phyloP scores from a whole-genome alignment of 768 basidiomycete species.

The Boletellus ananiceps region DNA sequence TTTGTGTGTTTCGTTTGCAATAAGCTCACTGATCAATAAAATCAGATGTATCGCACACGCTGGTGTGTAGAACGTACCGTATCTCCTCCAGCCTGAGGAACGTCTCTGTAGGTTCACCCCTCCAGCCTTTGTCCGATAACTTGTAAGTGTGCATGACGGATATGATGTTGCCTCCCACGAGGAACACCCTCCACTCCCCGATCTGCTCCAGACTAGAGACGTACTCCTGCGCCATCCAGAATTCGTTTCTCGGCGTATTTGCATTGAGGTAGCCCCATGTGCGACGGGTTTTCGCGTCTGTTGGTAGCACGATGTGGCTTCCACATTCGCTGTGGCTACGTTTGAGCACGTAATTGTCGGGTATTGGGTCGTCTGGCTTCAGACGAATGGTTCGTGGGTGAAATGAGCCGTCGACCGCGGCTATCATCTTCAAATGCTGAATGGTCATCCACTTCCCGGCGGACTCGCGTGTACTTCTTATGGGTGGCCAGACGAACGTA shows the following conservation, averaged over 20 bases:
- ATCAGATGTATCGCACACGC: no score
- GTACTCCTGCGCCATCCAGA: constrained; percentile 10
- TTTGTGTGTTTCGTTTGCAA: no score
- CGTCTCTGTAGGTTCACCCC: background rate
- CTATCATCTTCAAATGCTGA: background rate
- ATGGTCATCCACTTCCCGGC: no score
- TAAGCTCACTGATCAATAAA: no score
- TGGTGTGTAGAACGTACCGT: background rate
- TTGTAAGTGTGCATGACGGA: background rate
- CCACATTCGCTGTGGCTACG: constrained; percentile 1
- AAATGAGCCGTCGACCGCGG: no score
- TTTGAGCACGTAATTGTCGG: background rate
- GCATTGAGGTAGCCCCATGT: background rate
- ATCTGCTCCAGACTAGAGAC: background rate
- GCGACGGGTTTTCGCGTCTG: accelerated
- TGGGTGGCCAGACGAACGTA: no score
- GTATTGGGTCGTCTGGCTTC: background rate
- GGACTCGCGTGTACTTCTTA: no score
- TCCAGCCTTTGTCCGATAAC: background rate
- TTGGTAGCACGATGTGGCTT: background rate
- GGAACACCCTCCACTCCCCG: constrained; percentile 2
- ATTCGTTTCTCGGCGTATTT: background rate
- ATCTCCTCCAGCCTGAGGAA: background rate
- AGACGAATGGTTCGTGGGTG: background rate
- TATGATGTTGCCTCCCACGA: background rate